Evolutionary conservation across 176 grass and related monocot species (phyloP), one percentile per base, ranked within the genome.

Genomic region (Luzula sylvatica): DNA sequence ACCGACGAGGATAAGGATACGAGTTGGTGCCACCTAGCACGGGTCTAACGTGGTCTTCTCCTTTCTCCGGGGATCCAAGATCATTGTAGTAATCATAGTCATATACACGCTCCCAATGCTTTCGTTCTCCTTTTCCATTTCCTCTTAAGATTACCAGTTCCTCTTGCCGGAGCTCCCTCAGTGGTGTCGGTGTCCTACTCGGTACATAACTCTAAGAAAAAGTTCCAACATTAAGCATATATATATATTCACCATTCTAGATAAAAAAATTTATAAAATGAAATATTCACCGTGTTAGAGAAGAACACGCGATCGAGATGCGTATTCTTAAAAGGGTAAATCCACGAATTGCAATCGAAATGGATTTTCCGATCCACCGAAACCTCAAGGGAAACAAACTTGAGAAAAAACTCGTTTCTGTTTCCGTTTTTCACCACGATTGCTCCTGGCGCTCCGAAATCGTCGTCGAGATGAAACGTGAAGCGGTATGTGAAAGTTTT

Each of bases 271-370:
- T n/a, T 23, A 19, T 3, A 47, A 5, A 35, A 35, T 7, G 30
- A 35, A 35, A 35, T 7, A 35, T 35, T 35, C 30, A 94, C 87
- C 9, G 74, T 73, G 41, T 94, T 94, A 61, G 56, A 29, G 71
- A 98, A 98, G 68, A 98, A 98, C 25, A 98, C 15, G 41, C 92
- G 92, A 50, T 90, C 85, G 9, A 12, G 20, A 27, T 43, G 84
- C 20, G 92, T 86, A 45, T 86, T 98, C 71, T 15, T 70, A 42
- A 65, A 42, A 0, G 92, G 92, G 56, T 82, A 90, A 1, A 98
- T 78, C 92, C 92, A 98, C 2, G 92, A 98, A 74, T 87, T 82
- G 78, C 92, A 98, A 15, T 98, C 85, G 26, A 98, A 98, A 43
- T 90, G 85, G 59, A 98, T 46, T 15, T 30, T 65, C 5, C 69